Evolutionary conservation across 106 monocot species (phyloP), one percentile per base, ranked within the genome.

Genomic region (Phalaenopsis equestris): DNA sequence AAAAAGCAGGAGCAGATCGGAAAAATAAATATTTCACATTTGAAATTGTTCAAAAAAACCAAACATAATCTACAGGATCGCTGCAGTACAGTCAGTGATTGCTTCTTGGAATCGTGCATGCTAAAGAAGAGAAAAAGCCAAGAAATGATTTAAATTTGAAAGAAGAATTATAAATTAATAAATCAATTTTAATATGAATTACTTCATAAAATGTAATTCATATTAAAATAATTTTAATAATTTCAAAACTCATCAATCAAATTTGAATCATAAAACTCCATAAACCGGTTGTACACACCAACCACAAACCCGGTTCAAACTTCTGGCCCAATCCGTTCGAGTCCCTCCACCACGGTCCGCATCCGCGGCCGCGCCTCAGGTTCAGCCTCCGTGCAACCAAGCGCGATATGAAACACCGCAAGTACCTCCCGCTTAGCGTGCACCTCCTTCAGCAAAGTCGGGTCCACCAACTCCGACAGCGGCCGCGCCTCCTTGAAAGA

Each of bases 401-500:
- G 85, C 0, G 96, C 96, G 16, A 93, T 90, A 45, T 96, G 96
- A 77, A 96, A 96, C 12, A 91, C 91, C 1, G 91, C 89, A 38
- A 96, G 86, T 68, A 96, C 96, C 87, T 96, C 90, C 77, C 87
- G 88, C 88, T 96, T 96, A 15, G 91, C 93, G 43, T 96, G 84
- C 47, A 96, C 96, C 87, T 96, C 93, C 67, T 88, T 86, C 15
- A 91, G 83, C 48, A 96, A 81, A n/a, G 87, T 42, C 3, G 93
- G 93, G 79, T 96, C 96, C 11, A 96, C 91, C 56, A 96, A 82
- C 83, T 96, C 96, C 64, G 93, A 93, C 45, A 96, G 79, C 5
- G 96, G 91, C 78, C 88, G 56, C 75, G 90, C 91, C 83, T 96
- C 96, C 88, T 86, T 88, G 76, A 96, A 96, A 21, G 93, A 91